Conservation (phyloP, 768 basidiomycete species). For the Suillus paluster region DNA sequence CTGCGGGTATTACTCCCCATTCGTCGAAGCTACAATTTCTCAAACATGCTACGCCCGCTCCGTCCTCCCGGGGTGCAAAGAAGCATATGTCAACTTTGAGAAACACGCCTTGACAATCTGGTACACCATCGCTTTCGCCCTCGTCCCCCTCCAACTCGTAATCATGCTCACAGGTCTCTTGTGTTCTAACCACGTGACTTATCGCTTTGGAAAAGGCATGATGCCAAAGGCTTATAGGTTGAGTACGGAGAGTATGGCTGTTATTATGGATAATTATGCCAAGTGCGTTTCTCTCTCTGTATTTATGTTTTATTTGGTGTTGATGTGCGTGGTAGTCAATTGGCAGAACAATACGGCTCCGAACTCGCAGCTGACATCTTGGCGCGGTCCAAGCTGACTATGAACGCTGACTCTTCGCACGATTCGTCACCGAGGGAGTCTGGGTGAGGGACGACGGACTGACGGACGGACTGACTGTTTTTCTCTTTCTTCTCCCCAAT, state of each 20-base stretch:
- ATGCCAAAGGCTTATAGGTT: slow-evolving; percentile 69
- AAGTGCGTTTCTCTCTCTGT: slow-evolving; percentile 47
- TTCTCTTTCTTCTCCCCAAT: too few relatives aligned
- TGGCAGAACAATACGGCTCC: slow-evolving; percentile 74
- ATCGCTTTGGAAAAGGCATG: slow-evolving; percentile 68
- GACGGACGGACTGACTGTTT: neutral
- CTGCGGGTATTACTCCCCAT: slow-evolving; percentile 83
- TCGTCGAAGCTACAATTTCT: slow-evolving; percentile 78
- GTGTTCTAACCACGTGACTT: slow-evolving; percentile 85
- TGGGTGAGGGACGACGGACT: neutral
- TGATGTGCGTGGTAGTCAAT: slow-evolving; percentile 59
- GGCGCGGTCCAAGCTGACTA: slow-evolving; percentile 58
- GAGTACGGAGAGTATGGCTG: slow-evolving; percentile 73
- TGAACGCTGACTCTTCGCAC: too few relatives aligned
- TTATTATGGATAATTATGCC: slow-evolving; percentile 86
- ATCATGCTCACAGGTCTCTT: slow-evolving; percentile 68
- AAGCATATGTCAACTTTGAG: slow-evolving; percentile 62
- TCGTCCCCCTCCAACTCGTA: slow-evolving; percentile 70
- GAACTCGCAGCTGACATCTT: slow-evolving; percentile 64
- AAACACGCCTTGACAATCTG: slow-evolving; percentile 57
- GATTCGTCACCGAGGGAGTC: neutral
- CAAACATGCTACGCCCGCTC: slow-evolving; percentile 77
- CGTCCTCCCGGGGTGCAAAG: slow-evolving; percentile 76
- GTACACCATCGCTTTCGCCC: slow-evolving; percentile 66
- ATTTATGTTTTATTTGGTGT: neutral